A percentile compares a stretch with the other conserved stretches of the same genome.
phyloP scores from a whole-genome alignment of 345 rosid species.

The Aethionema arabicum region DNA sequence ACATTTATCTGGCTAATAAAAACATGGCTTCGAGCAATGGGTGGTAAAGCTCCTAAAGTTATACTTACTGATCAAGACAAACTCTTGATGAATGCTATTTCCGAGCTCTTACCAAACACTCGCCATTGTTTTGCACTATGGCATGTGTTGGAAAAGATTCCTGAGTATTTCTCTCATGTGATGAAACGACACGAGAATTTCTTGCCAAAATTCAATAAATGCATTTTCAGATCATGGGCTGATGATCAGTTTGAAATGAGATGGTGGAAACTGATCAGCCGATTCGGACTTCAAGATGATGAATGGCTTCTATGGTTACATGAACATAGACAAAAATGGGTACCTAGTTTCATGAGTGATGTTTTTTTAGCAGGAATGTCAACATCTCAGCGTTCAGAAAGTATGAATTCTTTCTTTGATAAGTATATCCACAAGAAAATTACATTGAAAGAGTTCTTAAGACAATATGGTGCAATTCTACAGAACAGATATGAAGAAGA shows the following conservation, averaged over 20 bases:
- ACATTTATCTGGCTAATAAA: constrained; percentile 45
- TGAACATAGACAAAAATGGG: constrained; percentile 63
- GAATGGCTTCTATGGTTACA: constrained; percentile 54
- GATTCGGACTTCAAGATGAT: constrained; percentile 54
- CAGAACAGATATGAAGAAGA: constrained; percentile 68
- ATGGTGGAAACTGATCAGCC: constrained; percentile 66
- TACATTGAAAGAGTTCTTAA: constrained; percentile 58
- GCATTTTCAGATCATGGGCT: constrained; percentile 67
- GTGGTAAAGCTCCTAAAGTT: constrained; percentile 45
- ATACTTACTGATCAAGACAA: constrained; percentile 51
- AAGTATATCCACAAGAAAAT: constrained; percentile 63
- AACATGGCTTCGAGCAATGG: constrained; percentile 52
- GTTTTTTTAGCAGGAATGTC: constrained; percentile 64
- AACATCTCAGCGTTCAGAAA: constrained; percentile 54
- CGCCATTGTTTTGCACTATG: constrained; percentile 48
- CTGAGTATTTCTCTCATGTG: constrained; percentile 43
- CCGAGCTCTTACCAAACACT: constrained; percentile 44
- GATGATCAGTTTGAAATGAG: constrained; percentile 52
- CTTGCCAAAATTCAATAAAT: constrained; percentile 56
- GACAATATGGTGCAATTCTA: constrained; percentile 51
- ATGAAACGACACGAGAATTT: constrained; percentile 50
- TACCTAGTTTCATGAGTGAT: constrained; percentile 48
- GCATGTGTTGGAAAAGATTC: constrained; percentile 50
- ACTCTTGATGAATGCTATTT: constrained; percentile 38
- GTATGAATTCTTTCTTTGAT: constrained; percentile 58